A percentile compares a stretch with the other conserved stretches of the same genome.
phyloP scores from a whole-genome alignment of 2,329 filamentous ascomycete species.

The Arthrobotrys musiformis region DNA sequence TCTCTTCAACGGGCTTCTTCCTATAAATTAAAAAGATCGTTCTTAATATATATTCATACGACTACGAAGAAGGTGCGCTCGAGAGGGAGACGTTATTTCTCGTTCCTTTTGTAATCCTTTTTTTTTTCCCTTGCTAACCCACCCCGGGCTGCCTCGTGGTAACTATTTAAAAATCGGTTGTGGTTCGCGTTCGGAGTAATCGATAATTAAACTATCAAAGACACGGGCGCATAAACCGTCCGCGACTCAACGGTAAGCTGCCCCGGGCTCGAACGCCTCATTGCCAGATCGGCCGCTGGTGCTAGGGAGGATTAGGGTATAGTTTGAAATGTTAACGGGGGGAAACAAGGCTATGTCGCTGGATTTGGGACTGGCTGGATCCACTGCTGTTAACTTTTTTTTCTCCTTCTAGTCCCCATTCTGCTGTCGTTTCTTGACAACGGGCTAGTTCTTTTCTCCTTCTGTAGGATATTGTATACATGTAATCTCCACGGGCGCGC shows the following conservation, averaged over 20 bases:
- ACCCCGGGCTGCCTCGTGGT: conserved; percentile 9
- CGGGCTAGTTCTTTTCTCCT: not conserved
- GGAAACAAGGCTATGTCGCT: conserved; percentile 12
- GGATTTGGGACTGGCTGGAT: not conserved
- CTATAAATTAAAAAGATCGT: conserved; percentile 1
- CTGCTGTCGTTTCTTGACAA: not conserved
- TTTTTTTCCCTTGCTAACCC: not conserved
- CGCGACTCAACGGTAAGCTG: conserved; percentile 15
- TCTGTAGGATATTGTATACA: not conserved
- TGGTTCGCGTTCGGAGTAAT: not conserved
- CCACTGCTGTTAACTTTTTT: not conserved
- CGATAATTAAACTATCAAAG: conserved; percentile 15
- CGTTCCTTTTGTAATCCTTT: conserved; percentile 18
- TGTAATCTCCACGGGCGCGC: conserved; percentile 24
- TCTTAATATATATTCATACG: conserved; percentile 11
- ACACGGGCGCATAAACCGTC: conserved; percentile 11
- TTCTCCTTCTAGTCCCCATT: not conserved
- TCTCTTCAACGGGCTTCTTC: not conserved
- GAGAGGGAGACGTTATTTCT: not conserved
- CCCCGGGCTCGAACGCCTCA: conserved; percentile 19
- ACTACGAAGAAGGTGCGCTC: too few relatives aligned
- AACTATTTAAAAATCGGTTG: conserved; percentile 10
- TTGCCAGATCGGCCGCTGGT: conserved; percentile 18
- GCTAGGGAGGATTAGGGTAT: conserved; percentile 15
- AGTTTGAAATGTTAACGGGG: conserved; percentile 22